Percentiles rank a stretch among this genome's conserved stretches.
phyloP scores from a whole-genome alignment of 345 rosid species.

The Arabidopsis suecica region DNA sequence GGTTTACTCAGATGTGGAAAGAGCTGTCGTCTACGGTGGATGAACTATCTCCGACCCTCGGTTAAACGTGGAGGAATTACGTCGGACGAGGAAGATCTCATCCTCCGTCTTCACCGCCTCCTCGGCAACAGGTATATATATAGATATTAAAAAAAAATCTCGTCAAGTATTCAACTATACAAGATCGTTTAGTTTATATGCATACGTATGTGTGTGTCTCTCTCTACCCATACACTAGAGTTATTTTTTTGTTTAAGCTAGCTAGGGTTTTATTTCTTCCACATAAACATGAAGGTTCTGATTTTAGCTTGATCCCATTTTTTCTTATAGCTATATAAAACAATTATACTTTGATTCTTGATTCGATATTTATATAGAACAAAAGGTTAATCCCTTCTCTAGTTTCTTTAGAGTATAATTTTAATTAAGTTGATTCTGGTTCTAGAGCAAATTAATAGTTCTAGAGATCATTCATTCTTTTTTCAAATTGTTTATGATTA shows the following conservation, averaged over 20 bases:
- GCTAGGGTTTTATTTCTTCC: constrained; percentile 24
- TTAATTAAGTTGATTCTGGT: not conserved
- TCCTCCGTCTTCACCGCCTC: constrained; percentile 88
- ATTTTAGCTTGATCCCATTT: constrained; percentile 8
- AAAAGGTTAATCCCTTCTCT: not conserved
- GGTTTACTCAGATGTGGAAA: constrained; percentile 88
- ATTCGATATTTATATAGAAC: not conserved
- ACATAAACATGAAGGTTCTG: constrained; percentile 20
- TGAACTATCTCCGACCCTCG: constrained; percentile 87
- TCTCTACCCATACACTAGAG: constrained; percentile 4
- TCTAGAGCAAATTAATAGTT: not conserved
- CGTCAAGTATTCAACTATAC: not conserved
- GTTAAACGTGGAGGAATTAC: constrained; percentile 79
- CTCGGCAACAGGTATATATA: constrained; percentile 61
- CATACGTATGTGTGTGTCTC: not conserved
- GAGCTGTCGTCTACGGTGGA: constrained; percentile 95
- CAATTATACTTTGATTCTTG: not conserved
- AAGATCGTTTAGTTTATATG: constrained; percentile 10
- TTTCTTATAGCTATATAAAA: not conserved
- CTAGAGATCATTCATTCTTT: not conserved
- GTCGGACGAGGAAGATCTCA: constrained; percentile 91
- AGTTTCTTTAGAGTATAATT: not conserved
- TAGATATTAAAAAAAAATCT: not conserved
- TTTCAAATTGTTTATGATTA: constrained; percentile 4
- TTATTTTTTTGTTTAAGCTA: not conserved